Conservation (phyloP, 2,329 filamentous ascomycete genomes). For the Alternaria infectoria region DNA sequence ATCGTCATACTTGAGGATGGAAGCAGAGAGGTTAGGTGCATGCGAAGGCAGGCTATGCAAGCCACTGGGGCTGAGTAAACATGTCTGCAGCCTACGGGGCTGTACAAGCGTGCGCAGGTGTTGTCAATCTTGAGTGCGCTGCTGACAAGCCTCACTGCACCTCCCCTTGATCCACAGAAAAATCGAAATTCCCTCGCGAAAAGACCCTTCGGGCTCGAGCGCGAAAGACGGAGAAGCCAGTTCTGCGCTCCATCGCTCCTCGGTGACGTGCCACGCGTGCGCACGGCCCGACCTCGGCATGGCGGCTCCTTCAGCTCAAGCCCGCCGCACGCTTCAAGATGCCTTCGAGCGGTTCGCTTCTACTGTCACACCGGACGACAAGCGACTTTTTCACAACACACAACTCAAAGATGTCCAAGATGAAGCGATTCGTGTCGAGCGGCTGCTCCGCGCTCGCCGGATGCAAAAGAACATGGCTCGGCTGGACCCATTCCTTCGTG, state of each 20-base stretch:
- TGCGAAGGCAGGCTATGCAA: neutral
- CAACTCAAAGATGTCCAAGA: conserved; percentile 48
- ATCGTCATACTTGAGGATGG: neutral
- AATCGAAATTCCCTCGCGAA: too few species aligned
- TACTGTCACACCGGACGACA: conserved; percentile 10
- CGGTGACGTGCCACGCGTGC: neutral
- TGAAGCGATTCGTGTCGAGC: conserved; percentile 44
- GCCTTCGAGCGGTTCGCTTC: conserved; percentile 19
- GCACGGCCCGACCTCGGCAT: neutral
- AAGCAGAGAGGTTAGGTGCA: neutral
- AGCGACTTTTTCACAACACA: conserved; percentile 20
- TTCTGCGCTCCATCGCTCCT: too few species aligned
- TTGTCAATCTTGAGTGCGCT: neutral
- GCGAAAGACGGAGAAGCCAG: too few species aligned
- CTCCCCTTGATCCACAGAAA: too few species aligned
- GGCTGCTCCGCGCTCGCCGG: conserved; percentile 45
- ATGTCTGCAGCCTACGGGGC: neutral
- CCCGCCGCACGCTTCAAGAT: conserved; percentile 10
- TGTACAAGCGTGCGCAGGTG: neutral
- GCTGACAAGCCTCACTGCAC: too few species aligned
- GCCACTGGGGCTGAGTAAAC: neutral
- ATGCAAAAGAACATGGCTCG: conserved; percentile 53
- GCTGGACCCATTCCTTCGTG: conserved; percentile 51
- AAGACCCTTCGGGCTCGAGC: too few species aligned
- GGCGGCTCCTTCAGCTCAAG: conserved; percentile 5